Percentiles rank a stretch among this genome's conserved stretches.
Evolutionary conservation across 345 rosid genomes (phyloP).

Genomic region (Limnanthes douglasii): DNA sequence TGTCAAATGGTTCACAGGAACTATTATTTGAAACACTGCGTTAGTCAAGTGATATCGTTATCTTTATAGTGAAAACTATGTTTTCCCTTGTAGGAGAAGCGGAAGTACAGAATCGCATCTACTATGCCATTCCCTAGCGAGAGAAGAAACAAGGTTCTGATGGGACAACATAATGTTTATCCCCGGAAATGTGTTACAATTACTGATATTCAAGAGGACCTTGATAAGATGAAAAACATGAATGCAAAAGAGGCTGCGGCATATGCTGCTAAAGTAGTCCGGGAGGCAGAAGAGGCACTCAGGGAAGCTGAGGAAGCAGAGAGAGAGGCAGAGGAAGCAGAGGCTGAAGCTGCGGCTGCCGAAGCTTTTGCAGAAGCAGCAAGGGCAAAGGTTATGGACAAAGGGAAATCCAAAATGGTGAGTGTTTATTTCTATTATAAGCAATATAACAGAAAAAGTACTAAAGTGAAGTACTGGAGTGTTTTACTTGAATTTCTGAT

Average conservation of each 20-base stretch:
- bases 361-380: too few species aligned
- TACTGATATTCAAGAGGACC: slow-evolving; percentile 65
- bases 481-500: too few species aligned
- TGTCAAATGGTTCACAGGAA: too few species aligned
- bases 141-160: slow-evolving; percentile 26
- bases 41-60: too few species aligned
- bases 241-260: slow-evolving; percentile 73
- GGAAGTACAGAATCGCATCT: slow-evolving; percentile 72
- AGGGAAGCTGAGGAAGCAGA: slow-evolving; percentile 95
- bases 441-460: too few species aligned
- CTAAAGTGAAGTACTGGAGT: too few species aligned
- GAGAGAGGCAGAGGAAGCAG: slow-evolving; percentile 88
- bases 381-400: too few species aligned
- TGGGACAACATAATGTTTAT: slow-evolving; percentile 32
- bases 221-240: slow-evolving; percentile 73
- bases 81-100: slow-evolving; percentile 61
- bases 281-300: slow-evolving; percentile 85
- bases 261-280: slow-evolving; percentile 84
- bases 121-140: slow-evolving; percentile 26
- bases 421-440: too few species aligned
- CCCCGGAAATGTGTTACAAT: slow-evolving; percentile 27
- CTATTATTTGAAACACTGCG: too few species aligned
- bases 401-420: too few species aligned
- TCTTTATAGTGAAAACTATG: too few species aligned
- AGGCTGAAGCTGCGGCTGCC: slow-evolving; percentile 90